phyloP scores from a whole-genome alignment of 768 basidiomycete genomes.

The Trametes cingulata region DNA sequence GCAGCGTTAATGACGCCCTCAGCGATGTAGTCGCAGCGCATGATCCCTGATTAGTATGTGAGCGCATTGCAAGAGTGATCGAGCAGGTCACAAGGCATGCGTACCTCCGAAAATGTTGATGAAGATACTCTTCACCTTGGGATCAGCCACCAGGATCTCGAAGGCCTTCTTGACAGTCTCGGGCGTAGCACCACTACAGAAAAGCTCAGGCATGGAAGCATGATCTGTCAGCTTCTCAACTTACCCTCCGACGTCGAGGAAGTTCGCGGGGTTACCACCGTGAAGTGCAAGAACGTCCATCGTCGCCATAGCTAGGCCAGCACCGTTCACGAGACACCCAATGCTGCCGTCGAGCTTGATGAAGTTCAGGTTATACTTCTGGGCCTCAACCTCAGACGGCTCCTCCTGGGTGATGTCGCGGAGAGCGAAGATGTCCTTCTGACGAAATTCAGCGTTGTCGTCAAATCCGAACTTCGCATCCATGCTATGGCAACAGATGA shows the following conservation, averaged over 20 bases:
- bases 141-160: conserved; percentile 87
- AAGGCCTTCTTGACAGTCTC: conserved; percentile 99
- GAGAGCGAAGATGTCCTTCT: conserved; percentile 83
- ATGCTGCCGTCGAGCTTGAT: conserved; percentile 98
- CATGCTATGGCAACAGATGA: conserved; percentile 63
- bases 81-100: conserved; percentile 17
- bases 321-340: conserved; percentile 97
- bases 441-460: conserved; percentile 98
- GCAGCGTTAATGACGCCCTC: conserved; percentile 99
- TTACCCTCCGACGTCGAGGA: conserved; percentile 96
- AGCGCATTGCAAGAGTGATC: background rate
- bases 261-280: conserved; percentile 97
- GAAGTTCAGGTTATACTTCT: conserved; percentile 94
- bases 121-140: conserved; percentile 96
- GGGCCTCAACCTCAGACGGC: conserved; percentile 95
- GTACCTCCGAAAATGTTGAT: conserved; percentile 97
- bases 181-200: conserved; percentile 87
- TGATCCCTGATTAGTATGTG: conserved; percentile 63
- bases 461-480: conserved; percentile 99
- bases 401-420: conserved; percentile 96
- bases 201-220: background rate
- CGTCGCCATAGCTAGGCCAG: conserved; percentile 98
- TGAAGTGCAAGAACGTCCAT: conserved; percentile 99
- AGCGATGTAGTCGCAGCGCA: conserved; percentile 98
- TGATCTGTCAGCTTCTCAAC: conserved; percentile 14